Conservation (phyloP, 164 flowering plant genomes). For the Vitis amurensis region DNA sequence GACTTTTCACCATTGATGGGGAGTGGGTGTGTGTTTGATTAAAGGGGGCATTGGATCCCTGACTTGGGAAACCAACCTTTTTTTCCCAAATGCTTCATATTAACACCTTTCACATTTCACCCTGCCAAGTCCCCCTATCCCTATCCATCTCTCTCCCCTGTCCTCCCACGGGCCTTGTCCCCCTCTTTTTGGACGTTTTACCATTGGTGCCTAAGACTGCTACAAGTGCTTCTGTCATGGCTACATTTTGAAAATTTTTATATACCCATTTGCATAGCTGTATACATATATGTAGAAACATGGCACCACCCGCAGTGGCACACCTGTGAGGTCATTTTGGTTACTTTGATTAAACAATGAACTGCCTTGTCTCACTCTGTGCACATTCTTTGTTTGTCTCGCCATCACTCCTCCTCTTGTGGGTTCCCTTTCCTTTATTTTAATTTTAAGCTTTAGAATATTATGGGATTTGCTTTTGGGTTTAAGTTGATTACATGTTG, state of each 20-base stretch:
- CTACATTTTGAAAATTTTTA: neutral
- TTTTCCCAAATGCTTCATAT: constrained; percentile 1
- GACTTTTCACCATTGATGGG: constrained; percentile 3
- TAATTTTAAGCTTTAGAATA: no score
- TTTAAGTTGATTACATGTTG: no score
- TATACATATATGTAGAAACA: no score
- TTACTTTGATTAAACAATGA: no score
- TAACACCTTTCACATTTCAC: neutral
- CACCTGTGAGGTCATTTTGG: no score
- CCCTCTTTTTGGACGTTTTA: constrained; percentile 22
- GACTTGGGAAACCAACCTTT: constrained; percentile 18
- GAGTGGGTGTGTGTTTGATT: neutral
- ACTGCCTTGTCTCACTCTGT: no score
- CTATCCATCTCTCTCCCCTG: constrained; percentile 9
- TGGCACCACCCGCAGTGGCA: no score
- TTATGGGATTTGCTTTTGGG: no score
- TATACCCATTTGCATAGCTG: no score
- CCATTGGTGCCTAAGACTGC: neutral
- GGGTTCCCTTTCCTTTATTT: no score
- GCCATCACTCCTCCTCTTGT: no score
- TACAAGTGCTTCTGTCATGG: neutral
- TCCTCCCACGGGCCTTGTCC: constrained; percentile 20
- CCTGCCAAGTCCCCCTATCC: neutral
- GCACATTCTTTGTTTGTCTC: no score
- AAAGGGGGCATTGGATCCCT: constrained; percentile 29